phyloP scores from a whole-genome alignment of 1,139 yeast species.

The Saccharomyces hybrid region DNA sequence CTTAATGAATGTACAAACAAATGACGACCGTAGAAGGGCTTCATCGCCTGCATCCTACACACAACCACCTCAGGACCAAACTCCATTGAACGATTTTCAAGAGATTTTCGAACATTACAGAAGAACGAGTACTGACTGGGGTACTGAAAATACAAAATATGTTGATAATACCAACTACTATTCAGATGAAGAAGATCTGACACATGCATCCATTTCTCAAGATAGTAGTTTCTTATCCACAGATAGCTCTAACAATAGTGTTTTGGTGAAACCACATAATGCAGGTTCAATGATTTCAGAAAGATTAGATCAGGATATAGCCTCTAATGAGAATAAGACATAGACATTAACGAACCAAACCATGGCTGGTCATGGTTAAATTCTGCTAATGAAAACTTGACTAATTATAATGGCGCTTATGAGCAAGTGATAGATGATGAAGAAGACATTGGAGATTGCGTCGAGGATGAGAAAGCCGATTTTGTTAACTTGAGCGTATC shows the following conservation, averaged over 20 bases:
- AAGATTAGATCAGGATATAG: constrained; percentile 1
- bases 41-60: background rate
- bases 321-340: background rate
- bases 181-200: constrained; percentile 3
- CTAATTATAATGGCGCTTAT: background rate
- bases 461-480: constrained; percentile 4
- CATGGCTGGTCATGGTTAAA: constrained; percentile 10
- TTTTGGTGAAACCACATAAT: constrained; percentile 1
- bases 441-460: background rate
- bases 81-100: constrained; percentile 18
- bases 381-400: background rate
- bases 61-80: background rate
- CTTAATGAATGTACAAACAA: background rate
- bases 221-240: constrained; percentile 5
- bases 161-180: constrained; percentile 2
- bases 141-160: constrained; percentile 7
- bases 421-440: background rate
- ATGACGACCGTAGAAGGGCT: background rate
- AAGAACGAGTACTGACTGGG: constrained; percentile 13
- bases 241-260: constrained; percentile 3
- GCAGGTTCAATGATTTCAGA: constrained; percentile 2
- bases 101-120: constrained; percentile 27
- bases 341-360: constrained; percentile 1
- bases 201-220: constrained; percentile 1
- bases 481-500: constrained; percentile 10